Conservation (phyloP, 768 basidiomycete species). For the Leccinum subgranulosum region DNA sequence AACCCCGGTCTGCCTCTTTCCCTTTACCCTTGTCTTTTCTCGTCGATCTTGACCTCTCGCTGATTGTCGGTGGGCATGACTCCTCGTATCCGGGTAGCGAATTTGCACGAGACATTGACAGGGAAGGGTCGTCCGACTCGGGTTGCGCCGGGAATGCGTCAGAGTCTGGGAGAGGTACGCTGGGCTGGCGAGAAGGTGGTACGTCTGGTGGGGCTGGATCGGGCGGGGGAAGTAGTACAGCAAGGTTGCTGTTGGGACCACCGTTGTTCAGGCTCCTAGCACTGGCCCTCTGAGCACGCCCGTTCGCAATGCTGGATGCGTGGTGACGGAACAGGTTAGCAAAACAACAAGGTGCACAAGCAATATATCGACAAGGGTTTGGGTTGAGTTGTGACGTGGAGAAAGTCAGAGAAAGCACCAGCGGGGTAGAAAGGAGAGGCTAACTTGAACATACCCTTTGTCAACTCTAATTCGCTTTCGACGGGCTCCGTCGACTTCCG, state of each 20-base stretch:
- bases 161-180: constrained; percentile 42
- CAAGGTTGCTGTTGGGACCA: constrained; percentile 34
- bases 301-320: constrained; percentile 47
- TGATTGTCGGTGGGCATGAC: constrained; percentile 10
- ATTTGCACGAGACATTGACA: constrained; percentile 61
- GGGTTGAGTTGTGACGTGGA: constrained; percentile 18
- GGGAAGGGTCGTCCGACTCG: constrained; percentile 55
- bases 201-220: constrained; percentile 41
- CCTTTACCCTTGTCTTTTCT: constrained; percentile 49
- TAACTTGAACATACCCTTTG: constrained; percentile 57
- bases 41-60: constrained; percentile 26
- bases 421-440: constrained; percentile 23
- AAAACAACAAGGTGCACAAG: constrained; percentile 10
- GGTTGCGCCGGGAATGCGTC: constrained; percentile 50
- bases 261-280: constrained; percentile 60
- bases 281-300: constrained; percentile 71
- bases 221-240: constrained; percentile 22
- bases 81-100: constrained; percentile 39
- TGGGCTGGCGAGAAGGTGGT: constrained; percentile 35
- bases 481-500: constrained; percentile 59
- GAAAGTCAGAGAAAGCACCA: constrained; percentile 23
- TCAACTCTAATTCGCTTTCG: constrained; percentile 71
- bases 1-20: constrained; percentile 37
- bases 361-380: constrained; percentile 29
- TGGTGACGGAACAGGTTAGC: constrained; percentile 8